Evolutionary conservation across 495 filamentous ascomycete genomes (phyloP).

Genomic region (Neohortaea acidophila): DNA sequence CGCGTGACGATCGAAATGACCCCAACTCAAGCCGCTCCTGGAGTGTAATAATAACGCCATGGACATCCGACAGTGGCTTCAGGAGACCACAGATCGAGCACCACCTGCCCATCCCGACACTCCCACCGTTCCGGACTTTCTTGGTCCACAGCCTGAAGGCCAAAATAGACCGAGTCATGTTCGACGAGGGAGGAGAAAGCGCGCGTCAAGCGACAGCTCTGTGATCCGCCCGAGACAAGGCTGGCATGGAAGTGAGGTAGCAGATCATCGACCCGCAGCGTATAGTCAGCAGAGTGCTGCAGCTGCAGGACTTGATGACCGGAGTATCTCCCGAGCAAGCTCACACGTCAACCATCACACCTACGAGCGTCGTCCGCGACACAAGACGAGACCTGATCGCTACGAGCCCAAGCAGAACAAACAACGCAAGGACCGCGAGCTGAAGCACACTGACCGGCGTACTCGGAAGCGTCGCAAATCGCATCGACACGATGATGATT

Average conservation of each 20-base stretch:
- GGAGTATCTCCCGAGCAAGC: too few species aligned
- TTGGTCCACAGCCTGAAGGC: not conserved
- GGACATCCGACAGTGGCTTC: conserved; percentile 15
- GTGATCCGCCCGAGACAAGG: conserved; percentile 13
- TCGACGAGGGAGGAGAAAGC: conserved; percentile 18
- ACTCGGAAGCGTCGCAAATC: conserved; percentile 24
- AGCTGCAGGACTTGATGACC: too few species aligned
- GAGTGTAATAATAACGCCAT: too few species aligned
- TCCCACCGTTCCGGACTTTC: not conserved
- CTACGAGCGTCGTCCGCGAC: conserved; percentile 24
- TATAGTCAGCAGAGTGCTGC: too few species aligned
- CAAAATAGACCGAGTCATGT: not conserved
- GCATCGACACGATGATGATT: conserved; percentile 24
- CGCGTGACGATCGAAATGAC: too few species aligned
- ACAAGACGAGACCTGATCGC: conserved; percentile 24
- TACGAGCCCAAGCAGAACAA: conserved; percentile 35
- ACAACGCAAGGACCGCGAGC: conserved; percentile 21
- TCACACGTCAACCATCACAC: too few species aligned
- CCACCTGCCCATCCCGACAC: conserved; percentile 4
- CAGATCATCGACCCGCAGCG: not conserved
- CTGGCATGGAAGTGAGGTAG: not conserved
- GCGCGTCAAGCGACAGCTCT: conserved; percentile 24
- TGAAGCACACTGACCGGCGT: conserved; percentile 8
- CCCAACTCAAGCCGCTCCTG: too few species aligned
- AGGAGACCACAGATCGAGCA: conserved; percentile 11